Evolutionary conservation across 768 basidiomycete genomes (phyloP).

Genomic region (Roridomyces roridus): DNA sequence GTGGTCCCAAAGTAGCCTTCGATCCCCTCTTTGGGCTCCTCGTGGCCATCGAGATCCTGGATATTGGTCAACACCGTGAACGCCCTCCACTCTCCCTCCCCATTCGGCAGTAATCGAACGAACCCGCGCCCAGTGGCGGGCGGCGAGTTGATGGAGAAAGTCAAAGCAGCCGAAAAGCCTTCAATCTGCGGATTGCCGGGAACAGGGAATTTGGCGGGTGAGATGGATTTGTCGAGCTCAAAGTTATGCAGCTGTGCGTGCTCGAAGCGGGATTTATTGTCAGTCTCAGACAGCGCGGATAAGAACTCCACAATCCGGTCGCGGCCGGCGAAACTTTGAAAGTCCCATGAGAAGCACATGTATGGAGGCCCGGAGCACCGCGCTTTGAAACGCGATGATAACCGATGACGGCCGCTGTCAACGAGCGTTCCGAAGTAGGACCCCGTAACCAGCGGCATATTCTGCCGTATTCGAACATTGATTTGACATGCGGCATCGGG

Average conservation of each 20-base stretch:
- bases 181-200: not conserved
- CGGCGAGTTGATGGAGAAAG: constrained; percentile 37
- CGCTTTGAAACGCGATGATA: no score
- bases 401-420: no score
- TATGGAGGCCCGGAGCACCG: no score
- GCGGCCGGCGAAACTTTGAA: constrained; percentile 6
- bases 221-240: no score
- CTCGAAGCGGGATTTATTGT: constrained; percentile 6
- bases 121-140: no score
- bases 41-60: constrained; percentile 24
- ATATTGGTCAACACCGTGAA: constrained; percentile 20
- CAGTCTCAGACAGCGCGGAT: no score
- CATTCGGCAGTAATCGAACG: constrained; percentile 17
- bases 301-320: constrained; percentile 9
- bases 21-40: no score
- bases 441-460: no score
- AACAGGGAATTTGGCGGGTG: constrained; percentile 5
- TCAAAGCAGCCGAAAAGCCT: constrained; percentile 22
- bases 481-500: no score
- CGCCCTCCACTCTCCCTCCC: constrained; percentile 27
- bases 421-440: no score
- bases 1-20: no score
- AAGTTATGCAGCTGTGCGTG: constrained; percentile 4
- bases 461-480: no score
- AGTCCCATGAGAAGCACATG: constrained; percentile 23